Percentiles rank a stretch among this genome's conserved stretches.
Evolutionary conservation across 225 moss, liverwort and hornwort genomes (phyloP).

Genomic region (Bryum argenteum): DNA sequence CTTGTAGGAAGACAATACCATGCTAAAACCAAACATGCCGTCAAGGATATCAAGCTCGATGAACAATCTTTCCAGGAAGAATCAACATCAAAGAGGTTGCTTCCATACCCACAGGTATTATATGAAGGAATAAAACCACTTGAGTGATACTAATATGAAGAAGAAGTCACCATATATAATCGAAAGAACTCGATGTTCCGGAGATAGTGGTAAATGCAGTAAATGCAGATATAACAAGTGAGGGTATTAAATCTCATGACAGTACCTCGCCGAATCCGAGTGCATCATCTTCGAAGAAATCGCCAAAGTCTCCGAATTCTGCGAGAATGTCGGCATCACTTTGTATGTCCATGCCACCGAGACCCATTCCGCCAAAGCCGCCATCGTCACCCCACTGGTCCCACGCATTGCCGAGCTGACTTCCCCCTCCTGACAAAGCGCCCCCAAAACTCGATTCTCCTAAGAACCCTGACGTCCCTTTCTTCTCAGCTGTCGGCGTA

Average conservation of each 20-base stretch:
- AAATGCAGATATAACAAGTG: too few species aligned
- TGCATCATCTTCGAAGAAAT: conserved; percentile 97
- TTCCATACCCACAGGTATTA: background rate
- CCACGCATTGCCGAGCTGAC: conserved; percentile 89
- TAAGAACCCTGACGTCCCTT: conserved; percentile 48
- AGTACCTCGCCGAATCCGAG: conserved; percentile 94
- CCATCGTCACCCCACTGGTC: conserved; percentile 85
- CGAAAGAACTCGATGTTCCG: too few species aligned
- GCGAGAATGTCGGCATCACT: conserved; percentile 98
- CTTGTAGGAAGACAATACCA: too few species aligned
- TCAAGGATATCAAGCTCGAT: background rate
- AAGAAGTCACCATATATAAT: too few species aligned
- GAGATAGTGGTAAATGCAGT: too few species aligned
- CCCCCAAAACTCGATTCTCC: conserved; percentile 57
- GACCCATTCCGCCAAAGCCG: conserved; percentile 69
- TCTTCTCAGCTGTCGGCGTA: conserved; percentile 59
- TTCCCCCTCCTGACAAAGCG: conserved; percentile 50
- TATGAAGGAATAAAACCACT: background rate
- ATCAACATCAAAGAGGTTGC: background rate
- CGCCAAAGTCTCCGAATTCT: conserved; percentile 97
- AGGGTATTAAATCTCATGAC: too few species aligned
- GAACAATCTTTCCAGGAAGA: conserved; percentile 2
- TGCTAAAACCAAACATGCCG: background rate
- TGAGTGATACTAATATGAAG: too few species aligned
- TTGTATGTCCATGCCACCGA: conserved; percentile 85